Evolutionary conservation across 495 filamentous ascomycete species (phyloP).

Genomic region (Hyaloscypha hepaticicola): DNA sequence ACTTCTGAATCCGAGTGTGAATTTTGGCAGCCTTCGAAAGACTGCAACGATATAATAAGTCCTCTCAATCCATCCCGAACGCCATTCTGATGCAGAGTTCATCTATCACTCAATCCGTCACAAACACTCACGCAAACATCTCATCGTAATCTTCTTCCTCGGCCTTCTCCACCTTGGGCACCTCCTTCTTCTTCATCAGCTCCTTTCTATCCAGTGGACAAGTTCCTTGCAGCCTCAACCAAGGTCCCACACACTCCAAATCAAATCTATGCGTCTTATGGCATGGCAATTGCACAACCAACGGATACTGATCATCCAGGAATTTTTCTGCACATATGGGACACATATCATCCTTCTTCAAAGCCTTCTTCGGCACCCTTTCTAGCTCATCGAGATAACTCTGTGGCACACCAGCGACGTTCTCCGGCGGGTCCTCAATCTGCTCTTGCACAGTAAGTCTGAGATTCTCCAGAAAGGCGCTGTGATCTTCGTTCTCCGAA

Average conservation of each 20-base stretch:
- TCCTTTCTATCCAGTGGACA: constrained; percentile 86
- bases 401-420: constrained; percentile 75
- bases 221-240: constrained; percentile 83
- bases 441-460: constrained; percentile 59
- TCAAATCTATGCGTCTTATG: constrained; percentile 82
- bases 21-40: neutral
- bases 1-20: neutral
- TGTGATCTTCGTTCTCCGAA: constrained; percentile 29
- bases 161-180: constrained; percentile 45
- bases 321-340: constrained; percentile 86
- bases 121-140: constrained; percentile 48
- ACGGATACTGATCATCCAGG: constrained; percentile 73
- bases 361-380: constrained; percentile 65
- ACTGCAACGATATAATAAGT: neutral
- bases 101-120: constrained; percentile 45
- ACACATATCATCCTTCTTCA: constrained; percentile 69
- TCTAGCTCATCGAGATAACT: constrained; percentile 80
- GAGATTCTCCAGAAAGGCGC: constrained; percentile 59
- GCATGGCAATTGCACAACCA: constrained; percentile 88
- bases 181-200: constrained; percentile 69
- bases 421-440: constrained; percentile 63
- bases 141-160: constrained; percentile 69
- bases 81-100: constrained; percentile 21
- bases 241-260: constrained; percentile 90
- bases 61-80: constrained; percentile 4